phyloP scores from a whole-genome alignment of 805 yeast species.

The Spathaspora passalidarum region DNA sequence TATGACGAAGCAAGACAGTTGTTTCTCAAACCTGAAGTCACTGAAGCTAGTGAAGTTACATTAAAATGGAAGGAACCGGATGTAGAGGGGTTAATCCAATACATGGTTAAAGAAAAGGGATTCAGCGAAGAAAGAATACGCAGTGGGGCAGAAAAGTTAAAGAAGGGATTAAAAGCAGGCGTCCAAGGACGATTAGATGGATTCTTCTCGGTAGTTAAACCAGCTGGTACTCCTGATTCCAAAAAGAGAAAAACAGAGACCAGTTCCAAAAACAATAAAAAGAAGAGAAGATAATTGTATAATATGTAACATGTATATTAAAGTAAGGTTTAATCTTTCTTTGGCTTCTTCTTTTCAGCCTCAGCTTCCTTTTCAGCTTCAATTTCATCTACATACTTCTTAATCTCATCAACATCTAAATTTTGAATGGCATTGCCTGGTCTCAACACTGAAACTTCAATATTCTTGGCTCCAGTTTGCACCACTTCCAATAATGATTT shows the following conservation, averaged over 20 bases:
- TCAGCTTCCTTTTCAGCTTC: constrained; percentile 86
- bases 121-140: constrained; percentile 90
- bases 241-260: constrained; percentile 31
- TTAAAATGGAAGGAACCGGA: constrained; percentile 91
- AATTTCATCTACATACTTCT: constrained; percentile 70
- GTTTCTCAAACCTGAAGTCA: constrained; percentile 79
- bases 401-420: constrained; percentile 69
- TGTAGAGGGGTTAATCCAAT: constrained; percentile 76
- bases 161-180: constrained; percentile 79
- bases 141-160: constrained; percentile 80
- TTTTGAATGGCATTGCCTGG: constrained; percentile 60
- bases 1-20: constrained; percentile 81
- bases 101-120: constrained; percentile 82
- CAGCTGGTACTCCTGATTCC: constrained; percentile 28
- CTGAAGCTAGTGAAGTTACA: constrained; percentile 55
- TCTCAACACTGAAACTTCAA: constrained; percentile 84
- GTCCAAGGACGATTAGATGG: constrained; percentile 93
- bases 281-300: constrained; percentile 16
- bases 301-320: background rate
- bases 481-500: constrained; percentile 92
- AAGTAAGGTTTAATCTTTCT: constrained; percentile 15
- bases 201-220: constrained; percentile 68
- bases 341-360: constrained; percentile 66
- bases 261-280: constrained; percentile 27
- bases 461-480: constrained; percentile 95